These are phyloP conservation scores for Petunia secreta DNA, from an alignment of 257 asterid species.

Conservation along the genomic window DNA sequence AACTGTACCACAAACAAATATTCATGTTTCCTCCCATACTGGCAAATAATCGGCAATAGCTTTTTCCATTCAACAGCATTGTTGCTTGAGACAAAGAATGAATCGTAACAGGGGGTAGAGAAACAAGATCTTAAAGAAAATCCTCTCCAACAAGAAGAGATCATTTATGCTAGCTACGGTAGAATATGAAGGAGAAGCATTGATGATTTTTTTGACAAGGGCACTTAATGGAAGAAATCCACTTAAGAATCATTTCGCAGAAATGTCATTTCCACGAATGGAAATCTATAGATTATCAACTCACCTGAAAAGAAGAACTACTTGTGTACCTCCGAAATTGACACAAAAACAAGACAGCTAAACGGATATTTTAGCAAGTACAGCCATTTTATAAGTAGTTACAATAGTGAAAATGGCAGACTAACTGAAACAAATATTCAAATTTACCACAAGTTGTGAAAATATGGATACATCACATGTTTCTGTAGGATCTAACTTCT, in stretches of 20 bases:
- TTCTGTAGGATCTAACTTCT: constrained; percentile 9
- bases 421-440: not conserved
- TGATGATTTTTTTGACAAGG: not conserved
- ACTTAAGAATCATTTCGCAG: not conserved
- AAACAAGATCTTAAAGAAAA: not conserved
- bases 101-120: not conserved
- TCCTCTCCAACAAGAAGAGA: not conserved
- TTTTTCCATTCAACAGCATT: constrained; percentile 26
- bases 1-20: too few relatives aligned
- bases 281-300: not conserved
- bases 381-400: not conserved
- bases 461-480: not conserved
- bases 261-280: not conserved
- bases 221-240: not conserved
- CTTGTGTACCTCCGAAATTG: constrained; percentile 16
- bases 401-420: not conserved
- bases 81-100: constrained; percentile 21
- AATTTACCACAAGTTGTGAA: constrained; percentile 8
- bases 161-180: too few relatives aligned
- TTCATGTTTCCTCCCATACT: constrained; percentile 18
- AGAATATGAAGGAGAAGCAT: too few relatives aligned
- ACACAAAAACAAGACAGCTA: not conserved
- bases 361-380: not conserved
- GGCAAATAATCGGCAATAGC: not conserved
- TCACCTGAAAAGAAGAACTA: constrained; percentile 29